Base-by-base conservation (phyloP, 495 filamentous ascomycete genomes). In the Aspergillus conjunctus region DNA sequence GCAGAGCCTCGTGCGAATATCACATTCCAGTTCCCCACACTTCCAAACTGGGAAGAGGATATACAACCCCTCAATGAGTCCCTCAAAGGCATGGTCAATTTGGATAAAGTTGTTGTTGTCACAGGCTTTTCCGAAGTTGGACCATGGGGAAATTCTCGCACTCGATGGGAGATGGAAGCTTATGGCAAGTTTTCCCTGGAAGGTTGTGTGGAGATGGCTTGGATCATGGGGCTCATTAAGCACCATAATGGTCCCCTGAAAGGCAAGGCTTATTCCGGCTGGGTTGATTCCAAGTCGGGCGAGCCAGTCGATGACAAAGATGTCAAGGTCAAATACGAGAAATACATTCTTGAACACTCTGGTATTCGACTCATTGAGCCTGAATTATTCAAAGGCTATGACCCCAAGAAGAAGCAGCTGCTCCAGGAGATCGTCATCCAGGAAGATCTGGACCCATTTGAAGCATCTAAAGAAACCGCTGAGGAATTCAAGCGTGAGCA, bases 171-270 rank as follows among this genome's bases (percentile, higher is more conserved):
- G 77, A 99, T 98, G 93, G 94, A 99, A 76, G 92, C 95, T 11
- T 85, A 92, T 65, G 94, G 94, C 66, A 82, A 95, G 68, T 99
- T 99, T 80, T 98, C 95, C 17, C 86, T 98, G 17, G 94, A 98
- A 75, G 94, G 94, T 17, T 98, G 94, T 69, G 88, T 99, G 59
- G 94, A 99, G 76, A 98, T 99, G 94, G 92, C 94, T 32, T 99
- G 94, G 94, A 91, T 99, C 70, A 99, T 98, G 94, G 95, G 95
- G 58, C 87, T 98, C 58, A 98, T 99, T 76, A 96, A 90, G 79
- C 95, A 99, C 72, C 91, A 96, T 79, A 97, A 98, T 64, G 95
- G 94, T n/a, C 91, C 92, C 8, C 87, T 99, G 71, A 98, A 98
- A 78, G 94, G 95, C 71, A 89, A 96, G 79, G 86, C 88, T 44